Evolutionary conservation across 345 rosid species (phyloP).

Genomic region (Salix arbutifolia): DNA sequence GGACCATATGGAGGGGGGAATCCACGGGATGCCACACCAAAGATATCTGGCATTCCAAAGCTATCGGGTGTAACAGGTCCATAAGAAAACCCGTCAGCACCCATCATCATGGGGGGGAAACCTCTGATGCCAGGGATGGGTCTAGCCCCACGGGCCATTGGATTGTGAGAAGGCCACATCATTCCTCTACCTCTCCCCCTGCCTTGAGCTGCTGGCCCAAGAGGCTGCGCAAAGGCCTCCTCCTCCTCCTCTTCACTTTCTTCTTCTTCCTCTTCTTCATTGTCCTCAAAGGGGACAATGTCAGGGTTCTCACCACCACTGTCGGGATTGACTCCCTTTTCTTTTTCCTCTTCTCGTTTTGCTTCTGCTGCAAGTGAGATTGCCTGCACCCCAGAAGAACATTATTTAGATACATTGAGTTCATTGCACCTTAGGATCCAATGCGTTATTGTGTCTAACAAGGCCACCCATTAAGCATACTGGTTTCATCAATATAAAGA

Average conservation of each 20-base stretch:
- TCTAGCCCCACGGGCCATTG: conserved; percentile 70
- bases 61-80: conserved; percentile 64
- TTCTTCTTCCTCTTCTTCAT: conserved; percentile 84
- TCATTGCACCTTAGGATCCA: not conserved
- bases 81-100: conserved; percentile 75
- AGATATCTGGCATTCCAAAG: conserved; percentile 85
- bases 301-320: conserved; percentile 79
- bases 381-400: conserved; percentile 42
- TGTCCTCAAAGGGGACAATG: conserved; percentile 94
- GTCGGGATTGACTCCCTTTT: conserved; percentile 86
- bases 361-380: conserved; percentile 84
- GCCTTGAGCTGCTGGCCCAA: conserved; percentile 49
- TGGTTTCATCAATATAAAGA: not conserved
- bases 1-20: conserved; percentile 84
- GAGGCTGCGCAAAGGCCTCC: conserved; percentile 36
- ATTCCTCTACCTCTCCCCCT: conserved; percentile 95
- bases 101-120: conserved; percentile 77
- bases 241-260: conserved; percentile 92
- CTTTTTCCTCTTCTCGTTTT: conserved; percentile 95
- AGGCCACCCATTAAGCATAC: conserved; percentile 3
- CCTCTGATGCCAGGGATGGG: conserved; percentile 89
- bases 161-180: conserved; percentile 95
- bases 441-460: not conserved
- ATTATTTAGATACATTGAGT: conserved; percentile 6
- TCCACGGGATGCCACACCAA: conserved; percentile 72